A percentile compares a stretch with the other conserved stretches of the same genome.
These are phyloP conservation scores for Gentiana macrophylla DNA, from an alignment of 257 asterid genomes.

Conservation along the genomic window DNA sequence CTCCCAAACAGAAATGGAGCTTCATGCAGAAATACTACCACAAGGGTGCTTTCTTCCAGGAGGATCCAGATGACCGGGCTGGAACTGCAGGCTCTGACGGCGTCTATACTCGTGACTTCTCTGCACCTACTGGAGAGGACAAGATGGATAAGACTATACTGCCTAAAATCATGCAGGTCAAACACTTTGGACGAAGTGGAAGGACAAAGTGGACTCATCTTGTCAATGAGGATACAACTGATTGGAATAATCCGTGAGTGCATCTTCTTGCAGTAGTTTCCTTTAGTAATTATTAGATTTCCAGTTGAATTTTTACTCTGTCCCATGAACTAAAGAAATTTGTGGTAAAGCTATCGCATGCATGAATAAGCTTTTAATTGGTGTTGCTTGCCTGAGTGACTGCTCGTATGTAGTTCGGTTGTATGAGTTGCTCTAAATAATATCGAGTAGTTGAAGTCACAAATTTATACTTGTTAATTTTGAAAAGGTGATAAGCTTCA, in stretches of 20 bases:
- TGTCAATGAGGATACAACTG: constrained; percentile 92
- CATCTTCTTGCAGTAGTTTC: constrained; percentile 13
- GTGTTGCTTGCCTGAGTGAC: no score
- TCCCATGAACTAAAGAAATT: neutral
- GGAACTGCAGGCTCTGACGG: constrained; percentile 57
- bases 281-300: constrained; percentile 2
- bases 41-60: constrained; percentile 93
- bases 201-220: constrained; percentile 97
- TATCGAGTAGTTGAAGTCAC: no score
- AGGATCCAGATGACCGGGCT: constrained; percentile 48
- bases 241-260: constrained; percentile 90
- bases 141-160: constrained; percentile 74
- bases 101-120: constrained; percentile 66
- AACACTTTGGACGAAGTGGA: constrained; percentile 96
- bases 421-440: no score
- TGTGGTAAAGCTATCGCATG: no score
- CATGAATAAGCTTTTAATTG: no score
- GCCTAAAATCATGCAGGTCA: constrained; percentile 96
- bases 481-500: no score
- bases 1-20: constrained; percentile 58
- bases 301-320: neutral
- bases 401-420: no score
- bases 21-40: constrained; percentile 98
- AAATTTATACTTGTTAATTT: no score
- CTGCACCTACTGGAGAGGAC: constrained; percentile 93